Evolutionary conservation across 2,329 filamentous ascomycete genomes (phyloP).

Genomic region (Fusarium multiceps): DNA sequence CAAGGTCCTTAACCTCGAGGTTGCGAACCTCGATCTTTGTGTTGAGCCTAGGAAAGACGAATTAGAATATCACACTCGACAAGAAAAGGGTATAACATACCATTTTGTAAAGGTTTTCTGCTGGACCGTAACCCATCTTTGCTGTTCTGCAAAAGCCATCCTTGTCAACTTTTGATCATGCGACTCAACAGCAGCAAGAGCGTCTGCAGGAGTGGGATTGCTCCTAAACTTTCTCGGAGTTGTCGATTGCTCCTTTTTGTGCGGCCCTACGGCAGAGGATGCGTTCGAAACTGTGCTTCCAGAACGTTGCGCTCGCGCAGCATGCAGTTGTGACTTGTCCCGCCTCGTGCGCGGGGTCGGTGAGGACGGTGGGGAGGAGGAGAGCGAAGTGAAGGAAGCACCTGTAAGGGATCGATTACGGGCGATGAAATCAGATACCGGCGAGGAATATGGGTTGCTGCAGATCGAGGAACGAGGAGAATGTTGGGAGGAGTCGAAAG

Average conservation of each 20-base stretch:
- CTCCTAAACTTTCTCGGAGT: constrained; percentile 46
- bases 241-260: constrained; percentile 40
- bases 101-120: constrained; percentile 99
- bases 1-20: constrained; percentile 86
- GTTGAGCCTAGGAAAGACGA: constrained; percentile 76
- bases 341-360: constrained; percentile 55
- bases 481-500: constrained; percentile 26
- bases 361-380: constrained; percentile 43
- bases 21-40: constrained; percentile 86
- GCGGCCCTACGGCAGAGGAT: constrained; percentile 40
- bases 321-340: constrained; percentile 63
- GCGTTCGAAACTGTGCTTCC: constrained; percentile 49
- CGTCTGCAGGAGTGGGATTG: constrained; percentile 54
- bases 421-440: constrained; percentile 31
- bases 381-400: constrained; percentile 30
- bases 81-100: constrained; percentile 41
- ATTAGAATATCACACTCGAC: neutral
- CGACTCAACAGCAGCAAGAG: constrained; percentile 59
- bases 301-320: constrained; percentile 60
- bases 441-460: constrained; percentile 24
- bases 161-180: constrained; percentile 64
- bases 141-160: constrained; percentile 73
- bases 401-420: constrained; percentile 37
- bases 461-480: constrained; percentile 20
- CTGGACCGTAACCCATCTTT: constrained; percentile 83